Evolutionary conservation across 371 early-diverging fungal genomes (phyloP).

Genomic region (Batrachochytrium dendrobatidis): DNA sequence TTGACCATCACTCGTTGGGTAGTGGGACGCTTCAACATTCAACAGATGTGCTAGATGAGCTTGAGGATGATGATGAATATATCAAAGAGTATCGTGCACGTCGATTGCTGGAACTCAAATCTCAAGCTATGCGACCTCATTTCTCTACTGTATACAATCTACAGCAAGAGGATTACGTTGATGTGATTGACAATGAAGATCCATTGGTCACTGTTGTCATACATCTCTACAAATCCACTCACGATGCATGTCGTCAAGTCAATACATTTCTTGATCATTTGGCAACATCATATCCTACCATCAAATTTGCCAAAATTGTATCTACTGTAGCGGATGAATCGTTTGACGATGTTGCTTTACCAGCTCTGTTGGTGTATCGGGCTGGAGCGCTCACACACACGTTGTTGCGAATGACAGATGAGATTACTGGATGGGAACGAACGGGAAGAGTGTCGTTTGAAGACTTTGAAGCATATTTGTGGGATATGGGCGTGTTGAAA

Average conservation of each 20-base stretch:
- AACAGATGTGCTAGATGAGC: constrained; percentile 32
- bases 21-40: neutral
- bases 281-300: constrained; percentile 29
- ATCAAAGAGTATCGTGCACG: constrained; percentile 24
- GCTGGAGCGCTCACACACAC: constrained; percentile 26
- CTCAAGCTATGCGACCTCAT: constrained; percentile 3
- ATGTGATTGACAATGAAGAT: constrained; percentile 29
- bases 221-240: constrained; percentile 33
- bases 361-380: constrained; percentile 36
- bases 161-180: constrained; percentile 27
- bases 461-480: constrained; percentile 34
- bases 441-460: constrained; percentile 26
- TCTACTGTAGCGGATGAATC: constrained; percentile 35
- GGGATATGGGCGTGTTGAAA: constrained; percentile 18
- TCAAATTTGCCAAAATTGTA: constrained; percentile 46
- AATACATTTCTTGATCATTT: constrained; percentile 34
- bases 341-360: constrained; percentile 41
- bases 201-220: constrained; percentile 29
- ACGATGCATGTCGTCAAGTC: constrained; percentile 36
- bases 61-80: constrained; percentile 20
- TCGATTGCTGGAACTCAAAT: constrained; percentile 26
- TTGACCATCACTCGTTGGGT: no score
- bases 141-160: constrained; percentile 30
- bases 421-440: constrained; percentile 27
- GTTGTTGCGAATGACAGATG: constrained; percentile 33